phyloP scores from a whole-genome alignment of 768 basidiomycete genomes.

The Psilocybe tampanensis region DNA sequence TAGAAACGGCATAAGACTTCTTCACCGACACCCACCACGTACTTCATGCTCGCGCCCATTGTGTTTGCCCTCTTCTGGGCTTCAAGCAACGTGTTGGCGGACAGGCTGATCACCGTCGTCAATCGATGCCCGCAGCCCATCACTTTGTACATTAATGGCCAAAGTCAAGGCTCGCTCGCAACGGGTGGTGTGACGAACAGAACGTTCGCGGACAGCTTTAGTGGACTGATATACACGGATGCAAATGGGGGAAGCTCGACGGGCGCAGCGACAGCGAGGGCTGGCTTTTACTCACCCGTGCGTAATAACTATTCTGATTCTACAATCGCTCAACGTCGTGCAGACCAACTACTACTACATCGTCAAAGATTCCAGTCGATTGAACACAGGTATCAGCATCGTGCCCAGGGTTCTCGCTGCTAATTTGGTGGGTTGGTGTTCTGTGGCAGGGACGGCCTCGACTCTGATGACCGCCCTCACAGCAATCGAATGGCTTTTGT shows the following conservation, averaged over 20 bases:
- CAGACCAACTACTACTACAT: slow-evolving; percentile 21
- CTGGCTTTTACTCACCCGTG: slow-evolving; percentile 29
- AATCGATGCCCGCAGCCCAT: slow-evolving; percentile 21
- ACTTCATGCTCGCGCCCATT: neutral
- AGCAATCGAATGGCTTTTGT: slow-evolving; percentile 17
- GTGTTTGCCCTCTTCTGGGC: neutral
- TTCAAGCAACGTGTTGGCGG: neutral
- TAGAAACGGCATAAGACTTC: neutral
- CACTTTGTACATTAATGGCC: slow-evolving; percentile 23
- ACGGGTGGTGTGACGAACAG: neutral
- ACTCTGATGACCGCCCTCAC: neutral
- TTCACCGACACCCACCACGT: neutral
- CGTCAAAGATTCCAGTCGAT: slow-evolving; percentile 14
- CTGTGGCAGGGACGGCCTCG: neutral
- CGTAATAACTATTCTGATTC: neutral
- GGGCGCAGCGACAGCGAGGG: slow-evolving; percentile 25
- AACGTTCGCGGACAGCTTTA: slow-evolving; percentile 20
- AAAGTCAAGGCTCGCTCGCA: slow-evolving; percentile 16
- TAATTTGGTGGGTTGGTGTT: neutral
- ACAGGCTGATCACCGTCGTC: slow-evolving; percentile 10
- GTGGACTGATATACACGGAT: slow-evolving; percentile 29
- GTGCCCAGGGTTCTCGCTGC: slow-evolving; percentile 10
- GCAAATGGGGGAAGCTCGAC: slow-evolving; percentile 27
- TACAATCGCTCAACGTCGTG: neutral
- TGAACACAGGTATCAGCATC: slow-evolving; percentile 24